Base-by-base conservation (phyloP, 495 filamentous ascomycete genomes). In the Hypoxylon lenormandii region DNA sequence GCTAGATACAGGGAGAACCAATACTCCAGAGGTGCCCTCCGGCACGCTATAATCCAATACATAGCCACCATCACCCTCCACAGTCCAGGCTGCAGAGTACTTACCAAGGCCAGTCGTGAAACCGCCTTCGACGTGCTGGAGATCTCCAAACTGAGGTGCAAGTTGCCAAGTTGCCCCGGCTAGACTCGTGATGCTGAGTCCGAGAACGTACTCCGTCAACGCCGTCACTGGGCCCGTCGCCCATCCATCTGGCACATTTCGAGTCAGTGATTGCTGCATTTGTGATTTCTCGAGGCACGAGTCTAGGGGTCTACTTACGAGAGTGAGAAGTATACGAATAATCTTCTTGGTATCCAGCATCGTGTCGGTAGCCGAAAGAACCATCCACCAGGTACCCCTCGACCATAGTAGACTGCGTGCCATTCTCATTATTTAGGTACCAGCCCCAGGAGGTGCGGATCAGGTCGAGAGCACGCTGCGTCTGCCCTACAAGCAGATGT, bases 371-470 rank as follows among this genome's bases (percentile, higher is more conserved):
- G 22, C 84, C 83, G 53, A 88, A 85, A 4, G 80, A 80, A 23
- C 87, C 88, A 69, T 88, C 82, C 0, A 67, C 70, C 12, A 86
- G 77, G 64, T 89, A 90, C 0, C 88, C 87, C 73, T 90, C 88
- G 36, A 89, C 82, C 23, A 88, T 84, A 0, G 88, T 91, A 40
- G 82, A 85, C 59, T 88, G 80, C 0, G 87, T 90, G 60, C 86
- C 86, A 65, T 85, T 83, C 4, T 84, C 80, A 59, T 90, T 84
- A 58, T 86, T 79, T 22, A 90, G 78, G 76, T 88, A 90, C 81
- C 83, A 85, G 10, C 87, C 88, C 87, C 89, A 91, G 55, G 80
- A 81, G 13, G 80, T 76, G 13, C 84, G 80, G 70, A 89, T 88
- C 12, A 91, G 80, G 15, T 85, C 84, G 4, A 91, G 76, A 2